Percentiles rank a stretch among this genome's conserved stretches.
Conservation (phyloP, 768 basidiomycete genomes). For the Calvatia gigantea region DNA sequence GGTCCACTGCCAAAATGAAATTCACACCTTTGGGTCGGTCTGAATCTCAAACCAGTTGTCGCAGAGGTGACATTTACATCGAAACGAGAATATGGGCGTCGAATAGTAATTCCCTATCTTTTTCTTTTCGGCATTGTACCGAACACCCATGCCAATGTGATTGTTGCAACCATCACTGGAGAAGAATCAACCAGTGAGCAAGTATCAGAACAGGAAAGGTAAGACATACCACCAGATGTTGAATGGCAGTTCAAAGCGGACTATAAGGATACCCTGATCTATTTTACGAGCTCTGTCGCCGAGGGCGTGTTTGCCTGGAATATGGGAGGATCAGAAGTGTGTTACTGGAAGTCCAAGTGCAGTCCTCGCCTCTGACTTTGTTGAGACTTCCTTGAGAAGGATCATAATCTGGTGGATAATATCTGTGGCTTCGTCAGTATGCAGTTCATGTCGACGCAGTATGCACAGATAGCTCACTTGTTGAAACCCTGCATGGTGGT, state of each 20-base stretch:
- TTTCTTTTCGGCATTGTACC: slow-evolving; percentile 99
- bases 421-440: slow-evolving; percentile 25
- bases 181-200: neutral
- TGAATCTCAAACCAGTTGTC: slow-evolving; percentile 97
- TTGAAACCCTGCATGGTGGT: slow-evolving; percentile 44
- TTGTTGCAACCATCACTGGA: slow-evolving; percentile 87
- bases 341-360: neutral
- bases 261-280: slow-evolving; percentile 94
- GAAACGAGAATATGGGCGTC: slow-evolving; percentile 91
- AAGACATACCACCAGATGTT: slow-evolving; percentile 93
- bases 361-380: slow-evolving; percentile 55
- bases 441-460: neutral
- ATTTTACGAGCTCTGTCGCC: slow-evolving; percentile 93
- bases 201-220: neutral
- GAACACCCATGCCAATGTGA: slow-evolving; percentile 98
- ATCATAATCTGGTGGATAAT: slow-evolving; percentile 50
- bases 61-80: slow-evolving; percentile 97
- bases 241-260: slow-evolving; percentile 93
- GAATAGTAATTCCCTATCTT: slow-evolving; percentile 94
- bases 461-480: slow-evolving; percentile 28
- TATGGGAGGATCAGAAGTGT: slow-evolving; percentile 4
- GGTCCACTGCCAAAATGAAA: neutral
- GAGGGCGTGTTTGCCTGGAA: slow-evolving; percentile 85
- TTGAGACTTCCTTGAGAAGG: slow-evolving; percentile 67
- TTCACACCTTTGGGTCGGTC: slow-evolving; percentile 87